phyloP scores from a whole-genome alignment of 257 asterid species.

The Ligustrum vulgare region DNA sequence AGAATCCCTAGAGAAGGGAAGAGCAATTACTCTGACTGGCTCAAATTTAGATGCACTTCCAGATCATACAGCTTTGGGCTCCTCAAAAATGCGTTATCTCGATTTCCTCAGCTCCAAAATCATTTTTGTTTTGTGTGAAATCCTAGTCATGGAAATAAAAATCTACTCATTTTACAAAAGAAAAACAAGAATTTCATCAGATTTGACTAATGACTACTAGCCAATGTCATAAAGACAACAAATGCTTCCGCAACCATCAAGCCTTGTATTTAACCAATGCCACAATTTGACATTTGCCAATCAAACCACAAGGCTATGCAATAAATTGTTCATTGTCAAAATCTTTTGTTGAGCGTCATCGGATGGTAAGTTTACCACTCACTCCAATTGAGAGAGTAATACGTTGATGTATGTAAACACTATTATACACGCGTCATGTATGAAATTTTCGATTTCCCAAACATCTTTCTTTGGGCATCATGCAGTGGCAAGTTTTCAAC shows the following conservation, averaged over 20 bases:
- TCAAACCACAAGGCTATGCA: not conserved
- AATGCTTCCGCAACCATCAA: not conserved
- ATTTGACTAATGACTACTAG: not conserved
- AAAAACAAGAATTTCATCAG: not conserved
- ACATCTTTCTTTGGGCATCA: not conserved
- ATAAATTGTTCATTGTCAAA: not conserved
- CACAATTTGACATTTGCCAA: not conserved
- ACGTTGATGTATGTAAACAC: not conserved
- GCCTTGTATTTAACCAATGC: not conserved
- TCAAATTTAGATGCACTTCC: not conserved
- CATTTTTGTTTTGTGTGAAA: not conserved
- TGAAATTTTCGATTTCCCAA: not conserved
- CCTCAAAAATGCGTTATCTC: not conserved
- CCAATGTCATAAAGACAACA: not conserved
- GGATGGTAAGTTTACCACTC: not conserved
- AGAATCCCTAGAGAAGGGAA: not conserved
- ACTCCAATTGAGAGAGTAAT: not conserved
- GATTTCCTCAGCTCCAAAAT: not conserved
- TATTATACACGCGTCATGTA: not conserved
- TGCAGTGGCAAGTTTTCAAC: not conserved
- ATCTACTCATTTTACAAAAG: not conserved
- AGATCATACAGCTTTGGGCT: not conserved
- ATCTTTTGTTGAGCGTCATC: not conserved
- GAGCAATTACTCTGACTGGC: not conserved
- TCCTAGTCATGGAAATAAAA: not conserved